Percentiles rank a stretch among this genome's conserved stretches.
These are phyloP conservation scores for Neurospora sp. DNA, from an alignment of 495 filamentous ascomycete species.

Conservation along the genomic window DNA sequence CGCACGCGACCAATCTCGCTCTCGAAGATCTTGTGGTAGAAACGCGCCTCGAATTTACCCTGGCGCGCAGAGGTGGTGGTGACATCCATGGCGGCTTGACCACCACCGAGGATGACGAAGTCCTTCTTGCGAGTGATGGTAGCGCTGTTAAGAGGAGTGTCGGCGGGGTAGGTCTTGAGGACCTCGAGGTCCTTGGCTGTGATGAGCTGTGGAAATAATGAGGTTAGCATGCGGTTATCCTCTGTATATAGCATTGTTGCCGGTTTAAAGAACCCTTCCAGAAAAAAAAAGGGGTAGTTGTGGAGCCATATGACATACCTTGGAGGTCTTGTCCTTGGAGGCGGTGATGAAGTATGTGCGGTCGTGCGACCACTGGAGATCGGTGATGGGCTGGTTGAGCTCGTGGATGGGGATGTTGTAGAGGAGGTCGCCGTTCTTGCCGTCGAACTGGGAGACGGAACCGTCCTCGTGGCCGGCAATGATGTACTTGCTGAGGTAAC, in stretches of 20 bases:
- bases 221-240: conserved; percentile 5
- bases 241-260: not conserved
- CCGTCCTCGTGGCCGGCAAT: conserved; percentile 97
- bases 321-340: conserved; percentile 94
- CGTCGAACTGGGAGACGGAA: conserved; percentile 86
- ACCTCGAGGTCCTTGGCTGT: conserved; percentile 74
- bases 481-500: conserved; percentile 84
- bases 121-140: conserved; percentile 90
- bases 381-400: conserved; percentile 71
- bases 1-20: conserved; percentile 95
- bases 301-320: conserved; percentile 40
- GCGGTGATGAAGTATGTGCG: conserved; percentile 96
- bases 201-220: conserved; percentile 48
- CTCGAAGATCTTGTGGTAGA: conserved; percentile 98
- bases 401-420: conserved; percentile 76
- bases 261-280: not conserved
- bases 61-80: conserved; percentile 89
- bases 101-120: conserved; percentile 93
- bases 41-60: conserved; percentile 96
- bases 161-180: conserved; percentile 82
- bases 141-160: conserved; percentile 95
- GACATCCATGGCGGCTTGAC: conserved; percentile 97
- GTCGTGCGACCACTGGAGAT: conserved; percentile 89
- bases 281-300: not conserved
- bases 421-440: conserved; percentile 77